Conservation (phyloP, 805 yeast genomes). For the Maudiozyma pseudohumilis region DNA sequence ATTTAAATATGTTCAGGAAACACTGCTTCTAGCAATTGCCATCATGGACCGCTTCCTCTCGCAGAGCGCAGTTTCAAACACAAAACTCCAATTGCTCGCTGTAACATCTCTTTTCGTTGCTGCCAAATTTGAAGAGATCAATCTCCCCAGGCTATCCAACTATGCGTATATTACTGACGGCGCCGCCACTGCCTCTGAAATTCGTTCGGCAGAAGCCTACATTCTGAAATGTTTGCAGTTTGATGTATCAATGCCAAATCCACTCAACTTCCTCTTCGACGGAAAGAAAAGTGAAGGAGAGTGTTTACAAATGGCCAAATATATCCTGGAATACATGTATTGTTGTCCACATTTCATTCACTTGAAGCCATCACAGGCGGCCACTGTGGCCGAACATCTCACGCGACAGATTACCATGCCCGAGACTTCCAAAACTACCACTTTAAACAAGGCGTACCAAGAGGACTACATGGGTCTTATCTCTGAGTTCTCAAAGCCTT, state of each 20-base stretch:
- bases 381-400: conserved; percentile 79
- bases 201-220: conserved; percentile 71
- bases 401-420: conserved; percentile 64
- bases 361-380: conserved; percentile 60
- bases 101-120: conserved; percentile 81
- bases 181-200: conserved; percentile 72
- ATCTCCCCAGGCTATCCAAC: conserved; percentile 72
- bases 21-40: conserved; percentile 72
- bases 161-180: conserved; percentile 86
- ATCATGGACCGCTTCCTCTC: conserved; percentile 82
- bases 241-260: conserved; percentile 76
- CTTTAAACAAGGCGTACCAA: conserved; percentile 13
- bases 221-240: conserved; percentile 63
- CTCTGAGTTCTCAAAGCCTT: conserved; percentile 24
- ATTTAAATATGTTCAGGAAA: conserved; percentile 76
- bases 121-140: conserved; percentile 90
- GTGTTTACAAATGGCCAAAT: conserved; percentile 75
- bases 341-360: conserved; percentile 71
- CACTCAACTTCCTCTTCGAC: conserved; percentile 80
- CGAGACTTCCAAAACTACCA: conserved; percentile 4
- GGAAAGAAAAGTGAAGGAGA: conserved; percentile 82
- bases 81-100: conserved; percentile 74
- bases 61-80: conserved; percentile 59
- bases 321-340: conserved; percentile 63
- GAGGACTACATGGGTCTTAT: conserved; percentile 15